These are phyloP conservation scores for Eimeria zaria DNA, from an alignment of 169 alveolate species.

Conservation along the genomic window DNA sequence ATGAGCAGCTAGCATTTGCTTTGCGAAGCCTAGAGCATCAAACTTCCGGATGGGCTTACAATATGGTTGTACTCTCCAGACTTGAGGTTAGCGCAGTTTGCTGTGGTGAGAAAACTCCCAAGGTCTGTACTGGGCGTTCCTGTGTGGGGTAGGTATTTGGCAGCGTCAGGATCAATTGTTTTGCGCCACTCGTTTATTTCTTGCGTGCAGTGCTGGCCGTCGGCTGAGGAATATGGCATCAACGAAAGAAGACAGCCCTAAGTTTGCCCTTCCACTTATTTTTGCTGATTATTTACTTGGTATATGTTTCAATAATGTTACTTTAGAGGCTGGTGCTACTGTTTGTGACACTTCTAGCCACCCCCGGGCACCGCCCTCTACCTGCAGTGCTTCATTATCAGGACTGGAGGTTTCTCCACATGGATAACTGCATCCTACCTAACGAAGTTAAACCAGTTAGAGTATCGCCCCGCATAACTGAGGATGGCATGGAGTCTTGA, in stretches of 20 bases:
- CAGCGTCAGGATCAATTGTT: background rate
- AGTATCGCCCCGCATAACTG: background rate
- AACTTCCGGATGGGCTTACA: background rate
- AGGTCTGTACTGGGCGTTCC: background rate
- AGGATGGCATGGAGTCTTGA: background rate
- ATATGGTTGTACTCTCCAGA: slow-evolving; percentile 10
- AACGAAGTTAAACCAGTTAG: background rate
- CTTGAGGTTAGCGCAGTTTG: background rate
- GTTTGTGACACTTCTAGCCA: background rate
- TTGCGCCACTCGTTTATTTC: slow-evolving; percentile 33
- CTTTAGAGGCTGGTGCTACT: background rate
- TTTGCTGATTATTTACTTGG: background rate
- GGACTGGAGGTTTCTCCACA: background rate
- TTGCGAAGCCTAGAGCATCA: background rate
- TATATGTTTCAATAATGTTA: background rate
- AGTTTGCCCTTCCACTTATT: too few species aligned
- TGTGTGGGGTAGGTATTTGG: background rate
- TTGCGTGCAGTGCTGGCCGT: background rate
- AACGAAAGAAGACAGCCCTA: background rate
- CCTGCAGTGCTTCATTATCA: background rate
- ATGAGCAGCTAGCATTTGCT: background rate
- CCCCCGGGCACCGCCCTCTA: background rate
- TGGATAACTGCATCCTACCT: slow-evolving; percentile 1
- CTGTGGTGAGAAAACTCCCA: background rate
- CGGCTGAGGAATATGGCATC: background rate